Base-by-base conservation (phyloP, 2,329 filamentous ascomycete genomes). In the Chrysosporium keratinophilum region DNA sequence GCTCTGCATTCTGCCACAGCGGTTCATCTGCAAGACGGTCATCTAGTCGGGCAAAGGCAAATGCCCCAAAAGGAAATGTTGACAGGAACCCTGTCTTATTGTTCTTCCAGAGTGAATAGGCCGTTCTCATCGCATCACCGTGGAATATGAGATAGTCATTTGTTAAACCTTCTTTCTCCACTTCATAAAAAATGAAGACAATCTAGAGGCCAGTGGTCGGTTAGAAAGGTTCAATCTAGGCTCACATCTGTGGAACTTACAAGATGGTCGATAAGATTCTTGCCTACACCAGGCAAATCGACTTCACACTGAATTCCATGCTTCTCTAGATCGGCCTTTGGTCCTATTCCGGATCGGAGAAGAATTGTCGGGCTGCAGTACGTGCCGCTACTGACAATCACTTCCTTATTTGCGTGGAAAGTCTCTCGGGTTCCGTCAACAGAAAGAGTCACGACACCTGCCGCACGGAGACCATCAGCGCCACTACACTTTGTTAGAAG, bases 61-160 rank as follows among this genome's bases (percentile, higher is more conserved):
- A 83, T 10, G 74, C 73, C 40, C 81, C 81, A 50, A 84, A 84
- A 9, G 81, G 81, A 60, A 84, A 83, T 0, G 74, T 76, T 1
- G 81, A 78, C 0, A 84, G 68, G 34, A 80, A 71, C 0, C 82
- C 81, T 1, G 72, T 70, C 60, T 81, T 81, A 49, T 78, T 73
- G 31, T 80, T 74, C 63, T 79, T 76, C 75, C 78, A 84, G 46
- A 78, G 71, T 11, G 71, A 65, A 60, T 78, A 78, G 0, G 77
- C 73, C 50, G 74, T 74, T 11, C 69, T 68, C 15, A 78, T 68
- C 23, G 74, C 77, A 58, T 78, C 70, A 34, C 71, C 73, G 57
- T 81, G 78, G 65, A 80, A 79, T 41, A 78, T 72, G n/a, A 76
- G 70, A 54, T 77, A 65, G 63, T 83, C 81, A 46, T 71, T 79